A percentile compares a stretch with the other conserved stretches of the same genome.
phyloP scores from a whole-genome alignment of 148 eudicot species.

The Camellia granthamiana region DNA sequence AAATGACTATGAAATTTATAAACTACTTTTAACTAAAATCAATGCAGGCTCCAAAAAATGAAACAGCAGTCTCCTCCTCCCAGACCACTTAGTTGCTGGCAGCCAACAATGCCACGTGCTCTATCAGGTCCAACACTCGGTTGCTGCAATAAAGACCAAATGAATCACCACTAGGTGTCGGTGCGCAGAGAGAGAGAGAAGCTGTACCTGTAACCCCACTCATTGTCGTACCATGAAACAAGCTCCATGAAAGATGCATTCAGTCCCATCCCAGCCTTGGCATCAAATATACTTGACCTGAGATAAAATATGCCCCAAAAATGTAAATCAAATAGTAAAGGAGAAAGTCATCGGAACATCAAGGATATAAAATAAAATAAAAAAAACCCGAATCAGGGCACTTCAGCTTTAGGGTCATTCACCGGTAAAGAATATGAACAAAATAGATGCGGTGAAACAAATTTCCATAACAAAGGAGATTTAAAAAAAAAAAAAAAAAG shows the following conservation, averaged over 20 bases:
- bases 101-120: slow-evolving; percentile 87
- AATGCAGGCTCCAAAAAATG: neutral
- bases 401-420: neutral
- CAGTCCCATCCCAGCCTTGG: slow-evolving; percentile 89
- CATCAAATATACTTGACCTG: slow-evolving; percentile 97
- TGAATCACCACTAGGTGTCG: neutral
- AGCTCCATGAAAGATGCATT: slow-evolving; percentile 80
- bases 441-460: neutral
- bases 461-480: neutral
- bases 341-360: neutral
- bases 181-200: neutral
- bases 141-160: slow-evolving; percentile 39
- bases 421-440: neutral
- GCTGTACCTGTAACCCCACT: slow-evolving; percentile 97
- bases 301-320: neutral
- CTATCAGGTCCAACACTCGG: slow-evolving; percentile 86
- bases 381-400: neutral
- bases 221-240: slow-evolving; percentile 93
- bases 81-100: slow-evolving; percentile 32
- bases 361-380: neutral
- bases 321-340: neutral
- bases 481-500: neutral
- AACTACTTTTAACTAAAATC: slow-evolving; percentile 1
- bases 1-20: neutral
- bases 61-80: neutral